A percentile compares a stretch with the other conserved stretches of the same genome.
phyloP scores from a whole-genome alignment of 2,329 filamentous ascomycete genomes.

The Trichoderma pleuroti region DNA sequence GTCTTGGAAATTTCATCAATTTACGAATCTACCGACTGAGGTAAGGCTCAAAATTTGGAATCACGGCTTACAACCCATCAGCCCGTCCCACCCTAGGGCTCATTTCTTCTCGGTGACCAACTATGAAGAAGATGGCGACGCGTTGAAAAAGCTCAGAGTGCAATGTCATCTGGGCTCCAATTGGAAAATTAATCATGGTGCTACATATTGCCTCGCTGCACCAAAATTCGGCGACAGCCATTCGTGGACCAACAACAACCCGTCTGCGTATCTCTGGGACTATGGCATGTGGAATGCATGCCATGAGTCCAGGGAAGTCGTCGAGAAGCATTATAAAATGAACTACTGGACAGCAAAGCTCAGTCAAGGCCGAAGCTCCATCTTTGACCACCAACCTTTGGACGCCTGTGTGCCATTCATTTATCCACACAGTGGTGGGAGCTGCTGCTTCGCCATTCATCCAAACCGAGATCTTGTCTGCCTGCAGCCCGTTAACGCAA shows the following conservation, averaged over 20 bases:
- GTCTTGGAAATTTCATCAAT: background rate
- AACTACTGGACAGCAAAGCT: background rate
- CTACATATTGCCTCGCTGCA: background rate
- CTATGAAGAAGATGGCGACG: background rate
- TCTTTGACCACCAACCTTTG: background rate
- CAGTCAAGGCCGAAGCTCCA: background rate
- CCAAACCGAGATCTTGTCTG: background rate
- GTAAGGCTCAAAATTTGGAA: background rate
- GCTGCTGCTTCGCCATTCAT: background rate
- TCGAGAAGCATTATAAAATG: background rate
- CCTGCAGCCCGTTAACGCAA: background rate
- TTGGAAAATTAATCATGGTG: background rate
- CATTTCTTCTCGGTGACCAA: background rate
- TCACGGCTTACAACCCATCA: rapidly evolving
- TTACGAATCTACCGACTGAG: background rate
- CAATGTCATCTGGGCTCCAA: background rate
- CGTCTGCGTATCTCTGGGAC: background rate
- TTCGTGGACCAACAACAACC: background rate
- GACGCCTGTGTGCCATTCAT: background rate
- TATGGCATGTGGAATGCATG: background rate
- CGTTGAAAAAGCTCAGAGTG: background rate
- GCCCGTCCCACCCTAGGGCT: background rate
- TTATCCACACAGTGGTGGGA: background rate
- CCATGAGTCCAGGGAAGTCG: background rate
- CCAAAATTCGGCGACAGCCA: background rate